A percentile compares a stretch with the other conserved stretches of the same genome.
Conservation (phyloP, 2,329 filamentous ascomycete species). For the Fusarium sp. region DNA sequence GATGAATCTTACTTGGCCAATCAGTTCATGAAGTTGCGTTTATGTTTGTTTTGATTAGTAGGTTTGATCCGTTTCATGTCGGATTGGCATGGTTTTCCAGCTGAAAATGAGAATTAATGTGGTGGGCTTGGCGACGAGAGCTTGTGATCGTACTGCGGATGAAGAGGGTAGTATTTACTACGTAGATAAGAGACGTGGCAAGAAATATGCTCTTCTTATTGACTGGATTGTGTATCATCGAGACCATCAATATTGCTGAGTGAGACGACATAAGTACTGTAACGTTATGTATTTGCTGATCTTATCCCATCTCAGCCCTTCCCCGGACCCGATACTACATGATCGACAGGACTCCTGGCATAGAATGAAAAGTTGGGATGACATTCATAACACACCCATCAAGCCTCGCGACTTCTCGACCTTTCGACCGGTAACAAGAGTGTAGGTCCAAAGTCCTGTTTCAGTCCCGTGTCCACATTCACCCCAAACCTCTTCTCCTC, state of each 20-base stretch:
- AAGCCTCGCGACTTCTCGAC: not conserved
- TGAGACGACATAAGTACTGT: slow-evolving; percentile 14
- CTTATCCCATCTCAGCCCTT: not conserved
- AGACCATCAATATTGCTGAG: slow-evolving; percentile 7
- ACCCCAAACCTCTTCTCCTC: slow-evolving; percentile 10
- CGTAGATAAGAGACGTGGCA: slow-evolving; percentile 1
- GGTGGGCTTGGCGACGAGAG: not conserved
- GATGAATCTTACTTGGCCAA: not conserved
- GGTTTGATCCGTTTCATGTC: not conserved
- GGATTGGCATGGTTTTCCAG: not conserved
- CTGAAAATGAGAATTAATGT: not conserved
- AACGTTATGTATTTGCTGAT: not conserved
- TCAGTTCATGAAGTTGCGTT: not conserved
- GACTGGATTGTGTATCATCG: not conserved
- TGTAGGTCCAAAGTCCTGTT: slow-evolving; percentile 40
- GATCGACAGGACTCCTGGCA: slow-evolving; percentile 2
- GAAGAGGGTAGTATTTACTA: slow-evolving; percentile 1
- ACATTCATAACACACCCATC: not conserved
- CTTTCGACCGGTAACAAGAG: slow-evolving; percentile 19
- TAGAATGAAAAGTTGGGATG: not conserved
- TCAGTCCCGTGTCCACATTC: slow-evolving; percentile 27
- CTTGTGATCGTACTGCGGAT: not conserved
- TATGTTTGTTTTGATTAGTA: not conserved
- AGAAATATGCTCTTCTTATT: not conserved
- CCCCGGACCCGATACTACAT: not conserved